Evolutionary conservation across 1,284 basidiomycete genomes (phyloP), one percentile per base, ranked within the genome.

Genomic region (Volvariella surrecta): DNA sequence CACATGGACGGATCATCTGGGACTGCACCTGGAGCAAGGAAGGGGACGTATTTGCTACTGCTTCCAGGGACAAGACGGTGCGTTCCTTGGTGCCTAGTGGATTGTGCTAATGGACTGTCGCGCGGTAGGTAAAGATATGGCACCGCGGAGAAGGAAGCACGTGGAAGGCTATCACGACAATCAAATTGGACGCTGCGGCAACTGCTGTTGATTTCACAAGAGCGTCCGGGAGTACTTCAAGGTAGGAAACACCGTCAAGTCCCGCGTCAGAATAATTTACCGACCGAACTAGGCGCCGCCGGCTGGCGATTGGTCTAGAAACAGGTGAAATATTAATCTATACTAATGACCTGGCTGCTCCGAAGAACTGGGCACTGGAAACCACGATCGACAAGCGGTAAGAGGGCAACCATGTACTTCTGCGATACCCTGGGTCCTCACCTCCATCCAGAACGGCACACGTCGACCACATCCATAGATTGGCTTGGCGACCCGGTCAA

Each of bases 31-130:
- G 93, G 90, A 70, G 82, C 1, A 55, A 59, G 1, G 80, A 87
- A 52, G 78, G 78, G 3, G 73, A 80, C 47, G 54, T 82, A 4
- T 99, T 99, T 58, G 92, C 81, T 1, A 99, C 96, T 1, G 94
- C 91, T 1, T 94, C 93, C 3, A 75, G 96, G 37, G 95, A 99
- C 62, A 98, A 95, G 67, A 91, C 85, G n/a, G 92, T 90, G 50
- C 45, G 74, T 47, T 19, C 13, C 20, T 6, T 15, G 7, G 6
- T 19, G 34, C 34, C 24, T 6, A 6, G 15, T 15, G 7, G 34
- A 6, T 35, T 7, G 6, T 8, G 8, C n/a, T 15, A 35, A 35
- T 19, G 18, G 7, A 4, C 31, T 22, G 47, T 32, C 34, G 4
- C 40, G 21, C 16, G 39, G 7, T 32, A 89, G 86, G 81, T 86